phyloP scores from a whole-genome alignment of 1,284 basidiomycete species.

The Boletus semigastroideus region DNA sequence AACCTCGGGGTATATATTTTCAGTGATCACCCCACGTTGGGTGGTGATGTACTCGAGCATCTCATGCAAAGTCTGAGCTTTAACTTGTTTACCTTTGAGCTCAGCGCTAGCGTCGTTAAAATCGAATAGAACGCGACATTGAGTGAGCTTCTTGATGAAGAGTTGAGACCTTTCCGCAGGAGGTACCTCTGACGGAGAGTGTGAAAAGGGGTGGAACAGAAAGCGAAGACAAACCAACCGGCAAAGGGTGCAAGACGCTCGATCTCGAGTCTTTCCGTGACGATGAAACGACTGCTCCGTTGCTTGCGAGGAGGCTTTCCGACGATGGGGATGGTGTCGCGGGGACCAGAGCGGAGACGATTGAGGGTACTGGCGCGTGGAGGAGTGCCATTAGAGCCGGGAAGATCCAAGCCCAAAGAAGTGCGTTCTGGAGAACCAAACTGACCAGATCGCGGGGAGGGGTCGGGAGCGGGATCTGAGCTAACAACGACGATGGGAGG shows the following conservation, averaged over 20 bases:
- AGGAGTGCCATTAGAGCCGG: conserved; percentile 49
- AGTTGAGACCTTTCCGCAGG: conserved; percentile 87
- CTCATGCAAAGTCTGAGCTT: conserved; percentile 96
- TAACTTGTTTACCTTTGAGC: conserved; percentile 97
- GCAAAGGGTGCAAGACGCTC: conserved; percentile 93
- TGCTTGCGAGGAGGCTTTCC: conserved; percentile 96
- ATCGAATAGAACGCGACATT: conserved; percentile 97
- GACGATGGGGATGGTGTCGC: conserved; percentile 93
- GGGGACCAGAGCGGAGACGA: conserved; percentile 73
- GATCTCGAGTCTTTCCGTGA: conserved; percentile 95
- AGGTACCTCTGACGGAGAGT: conserved; percentile 71
- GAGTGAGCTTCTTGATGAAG: conserved; percentile 93
- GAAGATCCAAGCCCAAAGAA: conserved; percentile 45
- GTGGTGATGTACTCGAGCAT: conserved; percentile 99
- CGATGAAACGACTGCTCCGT: conserved; percentile 93
- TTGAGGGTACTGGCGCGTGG: conserved; percentile 63
- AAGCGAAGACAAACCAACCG: conserved; percentile 46
- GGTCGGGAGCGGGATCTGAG: conserved; percentile 69
- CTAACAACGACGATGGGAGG: conserved; percentile 92
- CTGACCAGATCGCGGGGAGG: conserved; percentile 41
- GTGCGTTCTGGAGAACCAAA: conserved; percentile 51
- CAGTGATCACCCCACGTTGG: conserved; percentile 95
- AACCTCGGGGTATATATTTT: conserved; percentile 98
- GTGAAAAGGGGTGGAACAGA: conserved; percentile 1
- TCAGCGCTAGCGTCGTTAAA: conserved; percentile 98